Evolutionary conservation across 352 stramenopile species (phyloP).

Genomic region (Saprolegnia diclina): DNA sequence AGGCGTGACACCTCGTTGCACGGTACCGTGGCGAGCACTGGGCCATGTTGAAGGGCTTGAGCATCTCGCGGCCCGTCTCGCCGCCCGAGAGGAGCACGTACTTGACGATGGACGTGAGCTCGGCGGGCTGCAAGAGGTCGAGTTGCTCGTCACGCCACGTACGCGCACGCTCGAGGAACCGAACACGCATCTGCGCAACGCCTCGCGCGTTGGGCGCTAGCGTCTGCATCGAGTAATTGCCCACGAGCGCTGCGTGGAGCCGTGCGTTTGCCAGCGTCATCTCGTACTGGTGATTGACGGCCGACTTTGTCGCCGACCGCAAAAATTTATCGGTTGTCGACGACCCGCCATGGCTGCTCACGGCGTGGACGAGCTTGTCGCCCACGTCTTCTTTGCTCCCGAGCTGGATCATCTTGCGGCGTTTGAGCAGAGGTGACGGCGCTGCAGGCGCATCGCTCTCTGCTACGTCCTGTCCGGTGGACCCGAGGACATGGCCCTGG

Average conservation of each 20-base stretch:
- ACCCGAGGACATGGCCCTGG: background rate
- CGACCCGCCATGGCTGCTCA: slow-evolving; percentile 35
- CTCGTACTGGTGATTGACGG: slow-evolving; percentile 77
- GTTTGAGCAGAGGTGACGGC: background rate
- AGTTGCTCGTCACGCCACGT: slow-evolving; percentile 81
- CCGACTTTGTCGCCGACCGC: slow-evolving; percentile 59
- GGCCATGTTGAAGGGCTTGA: slow-evolving; percentile 89
- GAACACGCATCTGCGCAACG: slow-evolving; percentile 49
- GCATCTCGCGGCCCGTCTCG: slow-evolving; percentile 77
- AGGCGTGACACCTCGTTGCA: background rate
- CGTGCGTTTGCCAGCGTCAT: slow-evolving; percentile 63
- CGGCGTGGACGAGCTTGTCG: slow-evolving; percentile 53
- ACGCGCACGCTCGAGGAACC: slow-evolving; percentile 71
- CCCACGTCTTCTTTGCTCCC: slow-evolving; percentile 62
- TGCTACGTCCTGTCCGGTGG: background rate
- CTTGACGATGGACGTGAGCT: slow-evolving; percentile 70
- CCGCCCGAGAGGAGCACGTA: slow-evolving; percentile 76
- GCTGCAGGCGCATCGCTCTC: background rate
- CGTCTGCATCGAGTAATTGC: slow-evolving; percentile 55
- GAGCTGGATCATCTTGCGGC: slow-evolving; percentile 12
- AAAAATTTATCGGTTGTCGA: slow-evolving; percentile 72
- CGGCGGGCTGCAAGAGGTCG: slow-evolving; percentile 51
- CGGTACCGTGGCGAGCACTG: slow-evolving; percentile 61
- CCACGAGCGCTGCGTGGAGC: slow-evolving; percentile 56
- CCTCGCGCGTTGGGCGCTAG: slow-evolving; percentile 11